phyloP scores from a whole-genome alignment of 2,329 filamentous ascomycete species.

The Fusarium verrucosum region DNA sequence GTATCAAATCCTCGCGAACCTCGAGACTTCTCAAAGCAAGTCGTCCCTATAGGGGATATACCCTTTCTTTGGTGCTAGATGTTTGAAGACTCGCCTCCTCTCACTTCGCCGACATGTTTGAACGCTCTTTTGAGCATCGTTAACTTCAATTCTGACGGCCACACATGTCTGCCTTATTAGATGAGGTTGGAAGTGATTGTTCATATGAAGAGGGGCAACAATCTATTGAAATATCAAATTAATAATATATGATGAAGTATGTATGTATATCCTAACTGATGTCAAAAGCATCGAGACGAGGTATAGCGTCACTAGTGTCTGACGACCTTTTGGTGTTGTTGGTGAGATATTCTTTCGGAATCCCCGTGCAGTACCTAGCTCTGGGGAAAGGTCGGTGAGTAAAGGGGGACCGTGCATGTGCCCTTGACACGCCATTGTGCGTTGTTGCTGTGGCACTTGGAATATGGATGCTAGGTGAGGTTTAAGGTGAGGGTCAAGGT shows the following conservation, averaged over 20 bases:
- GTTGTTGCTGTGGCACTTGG: not conserved
- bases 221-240: not conserved
- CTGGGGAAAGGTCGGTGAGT: constrained; percentile 6
- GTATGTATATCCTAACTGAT: constrained; percentile 18
- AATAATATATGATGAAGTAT: constrained; percentile 30
- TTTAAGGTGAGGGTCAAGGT: not conserved
- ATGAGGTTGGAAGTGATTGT: constrained; percentile 1
- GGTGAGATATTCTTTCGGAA: constrained; percentile 1
- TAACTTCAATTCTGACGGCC: not conserved
- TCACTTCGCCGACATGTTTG: not conserved
- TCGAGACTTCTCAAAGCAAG: constrained; percentile 12
- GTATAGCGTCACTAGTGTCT: constrained; percentile 8
- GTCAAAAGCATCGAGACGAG: constrained; percentile 19
- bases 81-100: not conserved
- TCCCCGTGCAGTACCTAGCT: constrained; percentile 34
- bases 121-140: constrained; percentile 4
- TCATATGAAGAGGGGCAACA: constrained; percentile 16
- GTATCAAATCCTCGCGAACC: not conserved
- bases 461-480: no score
- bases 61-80: constrained; percentile 1
- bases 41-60: not conserved
- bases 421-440: not conserved
- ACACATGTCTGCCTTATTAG: not conserved
- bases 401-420: not conserved
- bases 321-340: not conserved